Percentiles rank a stretch among this genome's conserved stretches.
These are phyloP conservation scores for Parathielavia appendiculata DNA, from an alignment of 495 filamentous ascomycete species.

Conservation along the genomic window DNA sequence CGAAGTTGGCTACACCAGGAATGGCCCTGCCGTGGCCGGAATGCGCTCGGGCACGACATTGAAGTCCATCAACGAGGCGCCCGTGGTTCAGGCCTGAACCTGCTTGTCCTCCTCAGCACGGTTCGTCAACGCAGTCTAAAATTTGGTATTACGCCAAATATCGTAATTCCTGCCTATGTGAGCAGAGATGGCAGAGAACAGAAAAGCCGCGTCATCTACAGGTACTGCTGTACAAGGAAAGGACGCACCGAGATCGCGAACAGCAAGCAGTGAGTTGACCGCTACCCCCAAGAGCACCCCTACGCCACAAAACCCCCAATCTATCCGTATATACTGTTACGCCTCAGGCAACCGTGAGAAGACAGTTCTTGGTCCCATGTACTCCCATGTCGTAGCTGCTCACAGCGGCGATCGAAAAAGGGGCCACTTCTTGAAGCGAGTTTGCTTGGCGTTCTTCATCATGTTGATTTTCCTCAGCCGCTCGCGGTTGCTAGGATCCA, in stretches of 20 bases:
- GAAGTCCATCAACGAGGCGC: too few species aligned
- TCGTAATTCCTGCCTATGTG: neutral
- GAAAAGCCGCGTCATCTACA: neutral
- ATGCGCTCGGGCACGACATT: too few species aligned
- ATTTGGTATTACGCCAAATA: neutral
- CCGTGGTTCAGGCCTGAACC: too few species aligned
- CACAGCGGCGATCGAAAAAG: neutral
- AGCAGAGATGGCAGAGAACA: conserved; percentile 2
- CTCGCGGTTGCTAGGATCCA: conserved; percentile 45
- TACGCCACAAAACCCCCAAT: conserved; percentile 14
- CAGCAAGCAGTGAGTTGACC: conserved; percentile 11
- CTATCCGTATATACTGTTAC: conserved; percentile 14
- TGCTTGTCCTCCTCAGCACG: too few species aligned
- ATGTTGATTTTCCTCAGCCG: conserved; percentile 42
- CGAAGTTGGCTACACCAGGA: too few species aligned
- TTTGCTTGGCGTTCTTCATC: conserved; percentile 38
- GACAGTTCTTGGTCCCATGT: neutral
- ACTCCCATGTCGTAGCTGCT: neutral
- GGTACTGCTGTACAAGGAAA: conserved; percentile 3
- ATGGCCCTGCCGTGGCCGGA: too few species aligned
- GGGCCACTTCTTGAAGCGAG: conserved; percentile 33
- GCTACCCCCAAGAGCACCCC: conserved; percentile 6
- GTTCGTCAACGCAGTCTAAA: neutral
- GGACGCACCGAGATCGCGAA: conserved; percentile 2
- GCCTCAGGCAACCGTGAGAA: neutral